phyloP scores from a whole-genome alignment of 306 rosid species.

The Malus sylvestris region DNA sequence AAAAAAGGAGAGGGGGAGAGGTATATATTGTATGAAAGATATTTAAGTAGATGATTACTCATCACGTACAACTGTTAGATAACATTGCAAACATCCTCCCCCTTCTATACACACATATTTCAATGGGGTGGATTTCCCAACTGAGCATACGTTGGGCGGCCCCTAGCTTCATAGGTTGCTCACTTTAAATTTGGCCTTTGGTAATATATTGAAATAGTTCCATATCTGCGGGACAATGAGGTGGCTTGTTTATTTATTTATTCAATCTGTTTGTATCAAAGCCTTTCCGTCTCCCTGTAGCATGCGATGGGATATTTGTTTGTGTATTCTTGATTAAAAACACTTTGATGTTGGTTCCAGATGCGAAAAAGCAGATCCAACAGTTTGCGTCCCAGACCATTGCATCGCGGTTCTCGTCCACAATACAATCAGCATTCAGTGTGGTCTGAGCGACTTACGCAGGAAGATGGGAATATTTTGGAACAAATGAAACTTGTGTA shows the following conservation, averaged over 20 bases:
- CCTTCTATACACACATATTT: not conserved
- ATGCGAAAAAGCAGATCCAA: conserved; percentile 91
- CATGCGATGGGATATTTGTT: not conserved
- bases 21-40: not conserved
- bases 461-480: conserved; percentile 10
- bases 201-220: not conserved
- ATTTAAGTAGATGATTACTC: not conserved
- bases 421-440: conserved; percentile 77
- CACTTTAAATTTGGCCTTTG: not conserved
- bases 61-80: not conserved
- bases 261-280: not conserved
- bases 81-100: not conserved
- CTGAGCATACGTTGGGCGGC: not conserved
- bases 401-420: conserved; percentile 69
- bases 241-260: not conserved
- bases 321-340: not conserved
- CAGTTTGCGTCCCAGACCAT: conserved; percentile 82
- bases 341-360: conserved; percentile 42
- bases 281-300: not conserved
- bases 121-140: not conserved
- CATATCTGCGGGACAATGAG: not conserved
- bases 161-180: not conserved
- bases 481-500: conserved; percentile 17
- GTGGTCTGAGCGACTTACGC: conserved; percentile 45
- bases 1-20: not conserved